Conservation (phyloP, 148 eudicot genomes). For the Vaccinium myrtillus region DNA sequence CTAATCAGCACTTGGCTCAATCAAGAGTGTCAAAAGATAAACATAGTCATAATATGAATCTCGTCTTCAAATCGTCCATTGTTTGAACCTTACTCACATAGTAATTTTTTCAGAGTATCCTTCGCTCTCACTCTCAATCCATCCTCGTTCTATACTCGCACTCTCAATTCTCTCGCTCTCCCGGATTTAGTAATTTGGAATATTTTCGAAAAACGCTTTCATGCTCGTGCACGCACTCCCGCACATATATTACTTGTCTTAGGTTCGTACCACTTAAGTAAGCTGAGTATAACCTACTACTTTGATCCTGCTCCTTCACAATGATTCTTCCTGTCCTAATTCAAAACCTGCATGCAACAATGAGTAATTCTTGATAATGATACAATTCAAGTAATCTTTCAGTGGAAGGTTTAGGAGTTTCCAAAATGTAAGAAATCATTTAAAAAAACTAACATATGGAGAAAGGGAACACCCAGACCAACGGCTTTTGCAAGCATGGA, state of each 20-base stretch:
- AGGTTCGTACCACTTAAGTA: neutral
- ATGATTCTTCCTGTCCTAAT: neutral
- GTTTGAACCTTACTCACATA: neutral
- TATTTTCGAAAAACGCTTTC: neutral
- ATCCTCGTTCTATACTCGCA: neutral
- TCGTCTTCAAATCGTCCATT: too few relatives aligned
- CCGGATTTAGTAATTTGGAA: neutral
- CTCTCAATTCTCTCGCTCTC: neutral
- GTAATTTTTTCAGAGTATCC: too few relatives aligned
- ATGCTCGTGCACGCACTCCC: neutral
- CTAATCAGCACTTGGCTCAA: neutral
- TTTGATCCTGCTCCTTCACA: neutral
- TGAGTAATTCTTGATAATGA: neutral
- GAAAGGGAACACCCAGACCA: conserved; percentile 10
- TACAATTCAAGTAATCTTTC: neutral
- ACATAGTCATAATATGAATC: neutral
- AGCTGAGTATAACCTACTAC: neutral
- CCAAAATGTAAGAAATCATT: too few relatives aligned
- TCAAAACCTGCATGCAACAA: neutral
- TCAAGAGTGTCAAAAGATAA: neutral
- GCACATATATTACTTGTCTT: neutral
- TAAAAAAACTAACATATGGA: neutral
- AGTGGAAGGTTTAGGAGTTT: neutral
- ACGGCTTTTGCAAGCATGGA: conserved; percentile 25
- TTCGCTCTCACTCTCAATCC: neutral